Evolutionary conservation across 129 eudicot genomes (phyloP).

Genomic region (Lactuca sativa): DNA sequence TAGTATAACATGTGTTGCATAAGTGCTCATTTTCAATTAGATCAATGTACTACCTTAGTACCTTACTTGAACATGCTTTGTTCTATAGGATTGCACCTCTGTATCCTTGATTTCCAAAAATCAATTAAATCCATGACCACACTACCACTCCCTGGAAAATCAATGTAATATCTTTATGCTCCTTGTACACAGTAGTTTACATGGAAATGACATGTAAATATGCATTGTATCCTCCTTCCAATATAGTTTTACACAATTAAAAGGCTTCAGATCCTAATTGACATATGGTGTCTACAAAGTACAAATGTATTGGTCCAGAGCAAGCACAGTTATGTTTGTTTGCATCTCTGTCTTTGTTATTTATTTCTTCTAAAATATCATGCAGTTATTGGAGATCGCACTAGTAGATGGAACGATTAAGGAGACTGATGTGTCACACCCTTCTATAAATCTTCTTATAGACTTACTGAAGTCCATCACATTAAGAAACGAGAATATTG

Average conservation of each 20-base stretch:
- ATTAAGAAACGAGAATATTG: slow-evolving; percentile 29
- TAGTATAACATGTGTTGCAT: background rate
- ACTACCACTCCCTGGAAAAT: background rate
- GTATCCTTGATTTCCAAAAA: too few relatives aligned
- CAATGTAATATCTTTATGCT: background rate
- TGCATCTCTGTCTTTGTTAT: slow-evolving; percentile 5
- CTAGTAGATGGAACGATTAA: slow-evolving; percentile 61
- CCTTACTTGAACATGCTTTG: too few relatives aligned
- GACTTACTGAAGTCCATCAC: slow-evolving; percentile 50
- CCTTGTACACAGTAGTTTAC: background rate
- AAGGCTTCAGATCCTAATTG: slow-evolving; percentile 3
- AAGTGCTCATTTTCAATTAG: background rate
- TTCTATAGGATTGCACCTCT: too few relatives aligned
- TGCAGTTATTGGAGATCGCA: slow-evolving; percentile 75
- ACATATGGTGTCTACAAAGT: slow-evolving; percentile 18
- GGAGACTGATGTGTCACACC: slow-evolving; percentile 59
- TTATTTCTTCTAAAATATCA: slow-evolving; percentile 31
- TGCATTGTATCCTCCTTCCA: background rate
- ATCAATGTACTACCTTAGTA: background rate
- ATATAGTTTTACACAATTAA: background rate
- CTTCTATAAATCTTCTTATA: slow-evolving; percentile 41
- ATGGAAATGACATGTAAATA: background rate
- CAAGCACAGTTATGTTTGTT: background rate
- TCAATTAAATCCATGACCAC: slow-evolving; percentile 4
- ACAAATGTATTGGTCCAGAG: slow-evolving; percentile 1